These are phyloP conservation scores for Gracilariopsis chorda DNA, from an alignment of 23 red algal genomes.

Conservation along the genomic window DNA sequence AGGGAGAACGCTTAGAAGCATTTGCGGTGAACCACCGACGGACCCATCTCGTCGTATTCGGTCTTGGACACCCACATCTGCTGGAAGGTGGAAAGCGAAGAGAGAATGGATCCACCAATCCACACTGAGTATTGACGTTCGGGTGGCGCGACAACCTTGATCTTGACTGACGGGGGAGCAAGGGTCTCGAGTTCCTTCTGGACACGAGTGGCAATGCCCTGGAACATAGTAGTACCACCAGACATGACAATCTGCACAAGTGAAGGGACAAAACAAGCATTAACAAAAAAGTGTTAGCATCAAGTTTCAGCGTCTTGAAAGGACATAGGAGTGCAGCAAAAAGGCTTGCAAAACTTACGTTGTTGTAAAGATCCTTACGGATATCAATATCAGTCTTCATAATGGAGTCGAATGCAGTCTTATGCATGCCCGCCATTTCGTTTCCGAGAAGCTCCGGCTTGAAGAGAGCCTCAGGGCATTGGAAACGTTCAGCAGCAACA, in stretches of 20 bases:
- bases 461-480: conserved; percentile 98
- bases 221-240: conserved; percentile 97
- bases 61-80: conserved; percentile 99
- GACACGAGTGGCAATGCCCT: conserved; percentile 91
- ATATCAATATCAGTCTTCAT: conserved; percentile 99
- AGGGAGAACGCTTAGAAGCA: conserved; percentile 80
- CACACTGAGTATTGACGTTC: conserved; percentile 96
- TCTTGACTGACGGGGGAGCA: conserved; percentile 93
- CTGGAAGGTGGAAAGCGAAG: conserved; percentile 94
- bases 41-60: conserved; percentile 98
- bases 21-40: conserved; percentile 97
- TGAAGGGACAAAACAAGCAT: background rate
- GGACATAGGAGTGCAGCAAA: too few relatives aligned
- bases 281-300: background rate
- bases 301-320: background rate
- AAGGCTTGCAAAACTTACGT: conserved; percentile 15
- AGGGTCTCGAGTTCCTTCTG: conserved; percentile 88
- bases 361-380: conserved; percentile 99
- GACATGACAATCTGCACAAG: conserved; percentile 74
- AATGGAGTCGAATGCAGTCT: conserved; percentile 87
- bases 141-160: conserved; percentile 94
- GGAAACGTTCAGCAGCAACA: conserved; percentile 92
- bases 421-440: conserved; percentile 94
- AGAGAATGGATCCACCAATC: conserved; percentile 95
- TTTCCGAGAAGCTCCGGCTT: conserved; percentile 92